Evolutionary conservation across 176 grass and related monocot species (phyloP).

Genomic region (Thinopyrum elongatum): DNA sequence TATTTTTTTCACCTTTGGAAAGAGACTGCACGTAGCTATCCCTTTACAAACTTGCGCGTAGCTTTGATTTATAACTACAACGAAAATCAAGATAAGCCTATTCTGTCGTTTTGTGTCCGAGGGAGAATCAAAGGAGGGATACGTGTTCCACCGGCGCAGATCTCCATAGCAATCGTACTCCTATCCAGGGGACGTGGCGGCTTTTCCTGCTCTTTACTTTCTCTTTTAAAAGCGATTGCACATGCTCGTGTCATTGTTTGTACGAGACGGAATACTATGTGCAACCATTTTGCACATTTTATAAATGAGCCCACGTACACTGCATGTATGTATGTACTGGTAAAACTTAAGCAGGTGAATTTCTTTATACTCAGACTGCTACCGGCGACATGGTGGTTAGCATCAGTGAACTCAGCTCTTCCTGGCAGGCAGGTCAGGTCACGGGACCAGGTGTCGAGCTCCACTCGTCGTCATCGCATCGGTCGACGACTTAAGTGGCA

Average conservation of each 20-base stretch:
- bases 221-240: not conserved
- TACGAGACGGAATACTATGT: not conserved
- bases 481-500: not conserved
- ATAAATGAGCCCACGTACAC: not conserved
- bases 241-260: not conserved
- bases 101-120: slow-evolving; percentile 1
- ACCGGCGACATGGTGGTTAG: slow-evolving; percentile 9
- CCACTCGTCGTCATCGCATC: slow-evolving; percentile 37
- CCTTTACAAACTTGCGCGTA: no score
- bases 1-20: no score
- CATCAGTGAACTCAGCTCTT: not conserved
- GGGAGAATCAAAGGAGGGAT: not conserved
- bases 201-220: not conserved
- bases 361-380: no score
- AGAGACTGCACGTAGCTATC: no score
- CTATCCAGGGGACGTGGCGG: not conserved
- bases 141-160: slow-evolving; percentile 12
- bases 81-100: not conserved
- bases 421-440: not conserved
- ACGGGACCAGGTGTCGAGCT: slow-evolving; percentile 20
- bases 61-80: not conserved
- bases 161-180: not conserved
- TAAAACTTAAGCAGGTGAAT: no score
- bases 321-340: no score
- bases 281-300: not conserved